Base-by-base conservation (phyloP, 768 basidiomycete genomes). In the Rickenella mellea region DNA sequence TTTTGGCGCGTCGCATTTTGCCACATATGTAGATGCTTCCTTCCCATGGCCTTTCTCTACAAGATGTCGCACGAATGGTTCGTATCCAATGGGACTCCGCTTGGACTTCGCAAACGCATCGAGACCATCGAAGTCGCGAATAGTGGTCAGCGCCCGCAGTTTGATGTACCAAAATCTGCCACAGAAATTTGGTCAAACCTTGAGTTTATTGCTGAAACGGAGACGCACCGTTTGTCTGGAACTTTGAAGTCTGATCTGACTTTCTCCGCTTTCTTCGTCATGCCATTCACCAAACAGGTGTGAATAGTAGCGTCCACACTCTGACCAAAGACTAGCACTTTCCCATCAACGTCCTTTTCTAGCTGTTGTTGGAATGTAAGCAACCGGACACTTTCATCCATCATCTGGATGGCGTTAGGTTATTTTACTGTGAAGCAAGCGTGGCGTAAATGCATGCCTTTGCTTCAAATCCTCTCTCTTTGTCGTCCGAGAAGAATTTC, bases 401-500 rank as follows among this genome's bases (percentile, higher is more conserved):
- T 83, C 80, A 92, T 90, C 94, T 99, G 45, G 8, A 19, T 19
- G 19, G 6, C n/a, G 22, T 29, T n/a, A 46, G 29, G 29, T 12
- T 19, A 41, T 14, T 17, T 36, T n/a, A 27, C 21, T 3, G 27
- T 7, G 14, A 41, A 35, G 33, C 27, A 39, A 24, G 24, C 7
- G 17, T 5, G 40, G 6, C 15, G 39, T 31, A 15, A 30, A 14
- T n/a, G 50, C 59, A 15, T 40, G 85, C 92, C 76, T 86, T 94
- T 5, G 92, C 81, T 60, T 99, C 96, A 56, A 97, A 98, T 0
- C 62, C 51, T 2, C 81, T 72, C 49, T 98, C 92, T 59, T 92
- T 97, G 56, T 98, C 91, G 56, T 99, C 92, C 1, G 80, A 83
- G 55, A 98, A 92, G 62, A 87, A 91, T 56, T 92, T 97, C 46